Percentiles rank a stretch among this genome's conserved stretches.
phyloP scores from a whole-genome alignment of 2,329 filamentous ascomycete genomes.

The Teratosphaeria destructans region DNA sequence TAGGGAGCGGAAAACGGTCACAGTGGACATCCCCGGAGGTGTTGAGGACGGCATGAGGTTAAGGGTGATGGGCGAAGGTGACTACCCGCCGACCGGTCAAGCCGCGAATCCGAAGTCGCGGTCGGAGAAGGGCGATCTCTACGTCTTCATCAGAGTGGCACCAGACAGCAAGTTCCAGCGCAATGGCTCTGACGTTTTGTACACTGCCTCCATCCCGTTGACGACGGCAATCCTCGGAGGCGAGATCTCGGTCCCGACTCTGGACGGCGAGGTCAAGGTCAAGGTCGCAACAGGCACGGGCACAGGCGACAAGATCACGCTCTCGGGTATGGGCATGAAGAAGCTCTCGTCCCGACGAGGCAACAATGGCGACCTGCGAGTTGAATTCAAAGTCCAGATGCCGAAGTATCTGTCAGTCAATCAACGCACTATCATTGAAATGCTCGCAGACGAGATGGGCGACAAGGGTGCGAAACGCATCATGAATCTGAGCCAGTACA shows the following conservation, averaged over 20 bases:
- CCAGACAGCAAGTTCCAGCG: constrained; percentile 83
- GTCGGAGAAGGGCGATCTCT: constrained; percentile 75
- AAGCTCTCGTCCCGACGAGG: constrained; percentile 57
- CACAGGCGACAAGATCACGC: constrained; percentile 82
- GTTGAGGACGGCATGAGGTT: constrained; percentile 96
- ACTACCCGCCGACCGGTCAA: constrained; percentile 68
- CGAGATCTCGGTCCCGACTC: constrained; percentile 77
- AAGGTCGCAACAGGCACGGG: constrained; percentile 85
- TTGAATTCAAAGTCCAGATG: constrained; percentile 92
- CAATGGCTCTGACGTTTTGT: constrained; percentile 78
- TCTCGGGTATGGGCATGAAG: constrained; percentile 90
- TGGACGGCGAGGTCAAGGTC: constrained; percentile 83
- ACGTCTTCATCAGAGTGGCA: constrained; percentile 82
- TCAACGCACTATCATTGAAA: constrained; percentile 85
- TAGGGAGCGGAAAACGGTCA: constrained; percentile 71
- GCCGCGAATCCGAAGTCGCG: constrained; percentile 48
- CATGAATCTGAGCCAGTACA: constrained; percentile 59
- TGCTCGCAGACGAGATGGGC: constrained; percentile 91
- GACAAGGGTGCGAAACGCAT: constrained; percentile 85
- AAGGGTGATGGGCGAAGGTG: constrained; percentile 74
- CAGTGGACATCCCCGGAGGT: constrained; percentile 84
- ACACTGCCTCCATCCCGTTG: constrained; percentile 82
- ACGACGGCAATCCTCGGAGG: constrained; percentile 90
- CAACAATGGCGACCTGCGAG: constrained; percentile 69
- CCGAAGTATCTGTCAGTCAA: constrained; percentile 88